A percentile compares a stretch with the other conserved stretches of the same genome.
phyloP scores from a whole-genome alignment of 371 early-diverging fungal species.

The Mortierella sp. region DNA sequence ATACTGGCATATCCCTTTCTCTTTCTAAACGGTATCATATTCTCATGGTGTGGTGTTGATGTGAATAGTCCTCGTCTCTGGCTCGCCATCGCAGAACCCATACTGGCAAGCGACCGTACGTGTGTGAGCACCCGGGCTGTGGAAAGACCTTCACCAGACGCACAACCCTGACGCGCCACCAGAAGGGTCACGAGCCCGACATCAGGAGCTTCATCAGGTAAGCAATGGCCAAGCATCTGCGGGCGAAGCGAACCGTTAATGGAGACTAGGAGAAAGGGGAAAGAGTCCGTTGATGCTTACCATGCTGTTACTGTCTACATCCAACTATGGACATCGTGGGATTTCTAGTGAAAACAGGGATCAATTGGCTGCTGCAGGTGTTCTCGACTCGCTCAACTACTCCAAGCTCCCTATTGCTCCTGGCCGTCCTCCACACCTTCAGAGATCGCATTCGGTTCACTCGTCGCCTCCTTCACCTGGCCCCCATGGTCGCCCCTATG shows the following conservation, averaged over 20 bases:
- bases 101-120: constrained; percentile 57
- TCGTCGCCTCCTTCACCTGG: constrained; percentile 49
- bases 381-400: constrained; percentile 42
- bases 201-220: constrained; percentile 52
- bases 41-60: background rate
- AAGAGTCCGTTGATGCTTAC: too few species aligned
- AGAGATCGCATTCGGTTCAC: constrained; percentile 37
- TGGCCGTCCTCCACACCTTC: constrained; percentile 34
- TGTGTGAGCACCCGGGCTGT: constrained; percentile 60
- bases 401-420: constrained; percentile 29
- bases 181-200: constrained; percentile 57
- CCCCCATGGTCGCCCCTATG: constrained; percentile 33
- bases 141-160: constrained; percentile 64
- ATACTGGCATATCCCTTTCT: background rate
- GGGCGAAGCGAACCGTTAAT: too few species aligned
- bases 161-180: constrained; percentile 74
- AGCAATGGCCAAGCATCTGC: background rate
- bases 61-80: constrained; percentile 48
- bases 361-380: constrained; percentile 49
- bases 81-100: constrained; percentile 57
- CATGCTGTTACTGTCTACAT: too few species aligned
- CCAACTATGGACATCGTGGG: too few species aligned
- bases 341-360: constrained; percentile 38
- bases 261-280: too few species aligned
- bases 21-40: constrained; percentile 1